These are phyloP conservation scores for Uromyces viciae-fabae DNA, from an alignment of 1,284 basidiomycete genomes.

Conservation along the genomic window DNA sequence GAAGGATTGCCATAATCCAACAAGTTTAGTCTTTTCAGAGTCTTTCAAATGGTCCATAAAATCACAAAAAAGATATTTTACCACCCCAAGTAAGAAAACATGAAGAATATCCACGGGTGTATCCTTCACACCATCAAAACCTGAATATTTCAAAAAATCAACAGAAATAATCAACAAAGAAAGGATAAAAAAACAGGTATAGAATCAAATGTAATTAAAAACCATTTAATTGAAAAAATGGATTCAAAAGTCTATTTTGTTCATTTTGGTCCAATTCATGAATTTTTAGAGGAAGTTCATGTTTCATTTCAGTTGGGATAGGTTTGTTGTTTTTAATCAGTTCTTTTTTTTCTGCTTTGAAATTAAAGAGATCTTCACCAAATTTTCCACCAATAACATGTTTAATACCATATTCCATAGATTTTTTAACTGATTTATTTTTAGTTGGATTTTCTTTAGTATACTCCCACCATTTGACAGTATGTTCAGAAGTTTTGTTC, in stretches of 20 bases:
- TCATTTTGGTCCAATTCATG: neutral
- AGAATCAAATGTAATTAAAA: no score
- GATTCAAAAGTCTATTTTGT: neutral
- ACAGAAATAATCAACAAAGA: neutral
- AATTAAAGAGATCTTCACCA: no score
- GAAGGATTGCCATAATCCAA: constrained; percentile 49
- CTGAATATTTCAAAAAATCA: neutral
- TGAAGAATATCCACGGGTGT: neutral
- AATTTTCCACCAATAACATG: no score
- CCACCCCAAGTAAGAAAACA: neutral
- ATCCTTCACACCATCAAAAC: neutral
- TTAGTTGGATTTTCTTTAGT: no score
- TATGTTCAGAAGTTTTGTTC: no score
- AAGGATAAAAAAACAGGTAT: neutral
- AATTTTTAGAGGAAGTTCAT: neutral
- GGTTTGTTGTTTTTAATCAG: neutral
- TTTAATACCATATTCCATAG: no score
- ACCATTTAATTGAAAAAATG: constrained; percentile 16
- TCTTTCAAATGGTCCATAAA: neutral
- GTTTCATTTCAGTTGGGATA: neutral
- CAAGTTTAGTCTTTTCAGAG: constrained; percentile 47
- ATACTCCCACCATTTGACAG: no score
- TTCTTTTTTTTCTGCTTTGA: no score
- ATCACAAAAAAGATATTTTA: neutral
- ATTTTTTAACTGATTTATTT: no score